Percentiles rank a stretch among this genome's conserved stretches.
These are phyloP conservation scores for Phytophthora sansomeana DNA, from an alignment of 352 stramenopile species.

Conservation along the genomic window DNA sequence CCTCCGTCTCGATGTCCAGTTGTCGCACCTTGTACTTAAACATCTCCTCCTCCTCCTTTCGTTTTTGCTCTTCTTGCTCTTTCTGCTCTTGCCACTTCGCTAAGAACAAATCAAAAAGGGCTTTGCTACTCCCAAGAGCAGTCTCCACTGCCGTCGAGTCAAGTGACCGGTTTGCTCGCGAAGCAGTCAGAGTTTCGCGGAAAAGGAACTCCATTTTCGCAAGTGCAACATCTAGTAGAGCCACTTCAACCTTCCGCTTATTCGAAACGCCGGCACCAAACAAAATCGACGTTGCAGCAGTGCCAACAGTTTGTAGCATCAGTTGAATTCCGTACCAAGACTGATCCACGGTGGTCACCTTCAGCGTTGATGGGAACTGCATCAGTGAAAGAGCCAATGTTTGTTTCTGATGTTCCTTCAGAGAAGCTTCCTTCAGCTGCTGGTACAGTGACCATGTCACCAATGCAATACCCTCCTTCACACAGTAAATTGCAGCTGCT, in stretches of 20 bases:
- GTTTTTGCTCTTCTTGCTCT: slow-evolving; percentile 76
- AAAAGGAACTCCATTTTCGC: slow-evolving; percentile 79
- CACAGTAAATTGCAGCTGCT: slow-evolving; percentile 70
- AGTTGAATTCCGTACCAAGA: slow-evolving; percentile 86
- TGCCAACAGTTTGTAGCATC: slow-evolving; percentile 59
- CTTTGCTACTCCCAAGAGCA: slow-evolving; percentile 67
- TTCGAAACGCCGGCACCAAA: slow-evolving; percentile 51
- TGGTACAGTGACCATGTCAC: slow-evolving; percentile 69
- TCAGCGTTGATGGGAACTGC: slow-evolving; percentile 71
- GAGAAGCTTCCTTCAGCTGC: slow-evolving; percentile 55
- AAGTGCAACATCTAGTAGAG: slow-evolving; percentile 72
- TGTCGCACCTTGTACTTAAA: slow-evolving; percentile 90
- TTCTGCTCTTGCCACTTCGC: slow-evolving; percentile 89
- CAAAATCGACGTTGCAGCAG: slow-evolving; percentile 48
- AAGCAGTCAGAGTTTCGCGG: slow-evolving; percentile 45
- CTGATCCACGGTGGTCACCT: slow-evolving; percentile 41
- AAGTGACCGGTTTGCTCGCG: slow-evolving; percentile 29
- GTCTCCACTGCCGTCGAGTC: slow-evolving; percentile 38
- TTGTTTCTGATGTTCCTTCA: slow-evolving; percentile 59
- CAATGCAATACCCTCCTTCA: slow-evolving; percentile 89
- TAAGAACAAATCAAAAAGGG: slow-evolving; percentile 87
- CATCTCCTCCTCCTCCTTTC: slow-evolving; percentile 72
- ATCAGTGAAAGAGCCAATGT: slow-evolving; percentile 61
- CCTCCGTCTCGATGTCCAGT: slow-evolving; percentile 83
- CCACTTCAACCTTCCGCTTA: slow-evolving; percentile 73